A percentile compares a stretch with the other conserved stretches of the same genome.
These are phyloP conservation scores for Thelonectria discophora DNA, from an alignment of 2,329 filamentous ascomycete species.

Conservation along the genomic window DNA sequence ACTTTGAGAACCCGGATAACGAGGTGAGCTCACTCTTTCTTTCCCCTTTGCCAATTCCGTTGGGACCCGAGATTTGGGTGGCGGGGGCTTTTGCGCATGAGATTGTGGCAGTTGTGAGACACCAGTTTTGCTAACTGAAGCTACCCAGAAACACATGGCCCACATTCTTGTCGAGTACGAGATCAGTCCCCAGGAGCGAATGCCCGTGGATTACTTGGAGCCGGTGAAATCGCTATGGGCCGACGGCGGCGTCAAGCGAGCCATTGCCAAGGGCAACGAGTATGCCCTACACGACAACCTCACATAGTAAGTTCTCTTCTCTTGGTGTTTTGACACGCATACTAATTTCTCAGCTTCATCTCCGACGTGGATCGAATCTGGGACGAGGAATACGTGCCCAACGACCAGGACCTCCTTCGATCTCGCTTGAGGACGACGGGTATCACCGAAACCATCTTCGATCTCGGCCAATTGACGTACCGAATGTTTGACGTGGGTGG, in stretches of 20 bases:
- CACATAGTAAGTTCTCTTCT: conserved; percentile 74
- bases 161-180: conserved; percentile 83
- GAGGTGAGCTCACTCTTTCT: conserved; percentile 64
- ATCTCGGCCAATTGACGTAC: conserved; percentile 90
- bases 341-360: conserved; percentile 73
- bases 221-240: conserved; percentile 87
- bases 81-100: conserved; percentile 7
- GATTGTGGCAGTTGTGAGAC: conserved; percentile 30
- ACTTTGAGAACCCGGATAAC: conserved; percentile 81
- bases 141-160: conserved; percentile 75
- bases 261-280: conserved; percentile 94
- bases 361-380: conserved; percentile 79
- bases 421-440: conserved; percentile 91
- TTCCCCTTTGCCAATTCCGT: conserved; percentile 7
- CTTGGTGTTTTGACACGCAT: conserved; percentile 14
- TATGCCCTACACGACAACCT: conserved; percentile 97
- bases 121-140: conserved; percentile 49
- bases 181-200: conserved; percentile 80
- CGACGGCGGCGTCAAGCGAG: conserved; percentile 83
- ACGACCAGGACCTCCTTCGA: conserved; percentile 92
- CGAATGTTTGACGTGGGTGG: conserved; percentile 97
- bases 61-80: conserved; percentile 5
- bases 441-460: conserved; percentile 95
- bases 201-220: conserved; percentile 79
- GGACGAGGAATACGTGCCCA: conserved; percentile 81